Evolutionary conservation across 768 basidiomycete species (phyloP), one percentile per base, ranked within the genome.

Genomic region (Lentinula raphanica): DNA sequence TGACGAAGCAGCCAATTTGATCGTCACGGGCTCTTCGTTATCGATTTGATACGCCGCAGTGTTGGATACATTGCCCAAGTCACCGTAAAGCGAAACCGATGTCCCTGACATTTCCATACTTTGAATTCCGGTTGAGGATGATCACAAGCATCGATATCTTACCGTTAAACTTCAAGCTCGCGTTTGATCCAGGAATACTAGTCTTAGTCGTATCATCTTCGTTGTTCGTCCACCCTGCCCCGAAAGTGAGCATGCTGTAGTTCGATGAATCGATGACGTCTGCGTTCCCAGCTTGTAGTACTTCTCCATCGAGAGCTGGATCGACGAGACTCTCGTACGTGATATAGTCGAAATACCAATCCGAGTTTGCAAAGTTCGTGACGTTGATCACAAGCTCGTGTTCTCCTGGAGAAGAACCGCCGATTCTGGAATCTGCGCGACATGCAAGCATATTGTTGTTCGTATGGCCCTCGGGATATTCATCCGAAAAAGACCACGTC

Each of bases 271-370:
- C 42, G 13, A 42, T 44, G 12, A 44, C 31, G n/a, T 56, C 40
- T 32, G 40, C 54, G 45, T 56, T 46, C 27, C 54, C 54, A 9
- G 44, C 44, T 23, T 46, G 54, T 32, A 56, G n/a, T 7, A 56
- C 32, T 15, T 56, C 54, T 45, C 54, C 54, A 35, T 56, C 32
- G 25, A 56, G 15, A 13, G 17, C 3, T 3, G 42, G 40, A 40
- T 56, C 21, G 40, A 17, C 42, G 9, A 56, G 42, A 31, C 40
- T 46, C 15, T 56, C 54, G 11, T 15, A 56, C 13, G 44, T 46
- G 42, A 56, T 46, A 31, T 56, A 56, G 27, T 56, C 54, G 19
- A 56, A 44, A 21, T 56, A 56, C 40, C 40, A 56, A 23, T 29
- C 23, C 21, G 39, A 28, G 13, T 42, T 44, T 39, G 53, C 5